Evolutionary conservation across 2,329 filamentous ascomycete genomes (phyloP), one percentile per base, ranked within the genome.

Genomic region (Teratosphaeriaceae sp.): DNA sequence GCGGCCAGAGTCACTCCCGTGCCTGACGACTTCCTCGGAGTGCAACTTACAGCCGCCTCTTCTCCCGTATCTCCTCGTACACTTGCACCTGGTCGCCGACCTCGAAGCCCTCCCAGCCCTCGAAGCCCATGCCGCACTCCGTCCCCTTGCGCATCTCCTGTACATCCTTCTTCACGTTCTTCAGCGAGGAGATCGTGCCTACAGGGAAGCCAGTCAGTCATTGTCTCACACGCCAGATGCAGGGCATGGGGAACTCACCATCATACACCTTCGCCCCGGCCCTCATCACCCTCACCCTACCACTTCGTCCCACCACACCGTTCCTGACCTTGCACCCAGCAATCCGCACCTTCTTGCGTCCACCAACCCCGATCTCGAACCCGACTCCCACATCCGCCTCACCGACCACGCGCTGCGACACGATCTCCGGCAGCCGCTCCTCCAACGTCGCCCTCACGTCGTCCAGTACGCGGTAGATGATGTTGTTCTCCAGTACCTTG

Each of bases 61-160:
- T 84, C 67, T 92, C 86, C 43, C 66, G 68, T 15, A 81, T 75
- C 65, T 89, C 84, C 59, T 95, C 87, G 58, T 89, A 94, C 24
- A 81, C 82, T 69, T 97, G 92, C 48, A 98, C 76, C 63, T 83
- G 78, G 66, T 98, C 92, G 21, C 90, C 92, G 12, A 80, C 72
- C 58, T 82, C 64, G 61, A 97, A 84, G 18, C 80, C 84, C 37
- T 84, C 74, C 80, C 88, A 98, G 23, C 74, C 76, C 2, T 84
- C 80, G 57, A 98, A 90, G 40, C 79, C 81, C 53, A 98, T 82
- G 52, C 92, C 92, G 57, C 92, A 98, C 66, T 98, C 92, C n/a
- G 76, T 79, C 45, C 88, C 89, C 67, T 94, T 97, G 57, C 80
- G 81, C 80, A 94, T 92, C 59, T 95, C 87, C 35, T 73, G 71